Conservation (phyloP, 208 protist species). For the Crithidia acanthocephali region DNA sequence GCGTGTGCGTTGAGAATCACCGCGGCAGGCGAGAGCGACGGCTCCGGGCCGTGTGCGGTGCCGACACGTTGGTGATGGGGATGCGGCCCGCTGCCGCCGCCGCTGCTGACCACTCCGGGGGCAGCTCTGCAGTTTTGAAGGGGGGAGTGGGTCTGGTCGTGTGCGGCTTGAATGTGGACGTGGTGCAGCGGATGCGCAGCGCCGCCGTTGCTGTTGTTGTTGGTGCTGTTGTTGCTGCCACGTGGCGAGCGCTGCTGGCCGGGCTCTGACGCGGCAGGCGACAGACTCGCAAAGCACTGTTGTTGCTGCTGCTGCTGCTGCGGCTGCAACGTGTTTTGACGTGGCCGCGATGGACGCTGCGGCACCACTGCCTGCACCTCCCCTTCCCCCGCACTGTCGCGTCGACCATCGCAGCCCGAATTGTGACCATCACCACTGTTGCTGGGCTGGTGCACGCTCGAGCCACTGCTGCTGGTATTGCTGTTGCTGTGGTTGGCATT, state of each 20-base stretch:
- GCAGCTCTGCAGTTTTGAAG: not conserved
- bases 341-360: not conserved
- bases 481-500: not conserved
- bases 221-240: not conserved
- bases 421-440: not conserved
- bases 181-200: no score
- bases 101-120: not conserved
- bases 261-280: not conserved
- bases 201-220: no score
- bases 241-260: not conserved
- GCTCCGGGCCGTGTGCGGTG: not conserved
- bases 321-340: not conserved
- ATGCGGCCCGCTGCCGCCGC: not conserved
- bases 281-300: not conserved
- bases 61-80: not conserved
- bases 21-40: not conserved
- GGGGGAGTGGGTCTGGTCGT: not conserved
- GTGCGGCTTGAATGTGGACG: not conserved
- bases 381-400: not conserved
- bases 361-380: not conserved
- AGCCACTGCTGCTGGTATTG: not conserved
- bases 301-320: not conserved
- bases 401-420: not conserved
- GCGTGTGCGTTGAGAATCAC: slow-evolving; percentile 5
- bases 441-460: not conserved